These are phyloP conservation scores for Cubamyces sp. DNA, from an alignment of 768 basidiomycete genomes.

Conservation along the genomic window DNA sequence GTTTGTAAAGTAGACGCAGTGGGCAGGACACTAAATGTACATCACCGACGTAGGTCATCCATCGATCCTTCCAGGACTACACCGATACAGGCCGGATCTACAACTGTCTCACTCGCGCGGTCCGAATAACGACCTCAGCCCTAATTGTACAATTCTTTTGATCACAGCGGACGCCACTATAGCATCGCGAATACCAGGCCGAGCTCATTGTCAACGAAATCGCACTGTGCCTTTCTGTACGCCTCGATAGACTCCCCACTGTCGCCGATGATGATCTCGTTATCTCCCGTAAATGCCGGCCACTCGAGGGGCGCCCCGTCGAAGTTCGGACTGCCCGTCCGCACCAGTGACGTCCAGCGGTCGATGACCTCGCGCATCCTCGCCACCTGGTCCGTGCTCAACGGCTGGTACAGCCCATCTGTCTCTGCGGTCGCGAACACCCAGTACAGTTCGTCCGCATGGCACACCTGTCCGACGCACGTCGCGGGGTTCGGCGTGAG, in stretches of 20 bases:
- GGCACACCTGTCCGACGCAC: constrained; percentile 19
- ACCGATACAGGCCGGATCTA: too few species aligned
- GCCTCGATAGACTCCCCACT: constrained; percentile 11
- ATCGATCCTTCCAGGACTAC: background rate
- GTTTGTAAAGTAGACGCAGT: constrained; percentile 13
- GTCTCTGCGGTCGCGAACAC: constrained; percentile 22
- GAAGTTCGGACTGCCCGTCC: constrained; percentile 20
- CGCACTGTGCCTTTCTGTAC: constrained; percentile 16
- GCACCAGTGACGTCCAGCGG: constrained; percentile 20
- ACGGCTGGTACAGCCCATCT: constrained; percentile 18
- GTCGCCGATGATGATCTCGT: constrained; percentile 15
- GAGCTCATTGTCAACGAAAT: constrained; percentile 9
- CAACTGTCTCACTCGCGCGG: too few species aligned
- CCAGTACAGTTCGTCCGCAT: constrained; percentile 21
- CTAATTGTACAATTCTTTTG: background rate
- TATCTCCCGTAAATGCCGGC: constrained; percentile 15
- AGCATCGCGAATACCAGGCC: constrained; percentile 12
- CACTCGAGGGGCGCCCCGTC: constrained; percentile 13
- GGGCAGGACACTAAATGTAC: constrained; percentile 21
- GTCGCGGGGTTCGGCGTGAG: constrained; percentile 20
- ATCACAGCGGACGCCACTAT: background rate
- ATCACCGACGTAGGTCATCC: constrained; percentile 6
- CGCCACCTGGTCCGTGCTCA: constrained; percentile 13
- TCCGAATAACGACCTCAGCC: background rate
- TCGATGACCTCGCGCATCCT: constrained; percentile 16